Conservation (phyloP, 2,329 filamentous ascomycete species). For the Ophiostoma australiae region DNA sequence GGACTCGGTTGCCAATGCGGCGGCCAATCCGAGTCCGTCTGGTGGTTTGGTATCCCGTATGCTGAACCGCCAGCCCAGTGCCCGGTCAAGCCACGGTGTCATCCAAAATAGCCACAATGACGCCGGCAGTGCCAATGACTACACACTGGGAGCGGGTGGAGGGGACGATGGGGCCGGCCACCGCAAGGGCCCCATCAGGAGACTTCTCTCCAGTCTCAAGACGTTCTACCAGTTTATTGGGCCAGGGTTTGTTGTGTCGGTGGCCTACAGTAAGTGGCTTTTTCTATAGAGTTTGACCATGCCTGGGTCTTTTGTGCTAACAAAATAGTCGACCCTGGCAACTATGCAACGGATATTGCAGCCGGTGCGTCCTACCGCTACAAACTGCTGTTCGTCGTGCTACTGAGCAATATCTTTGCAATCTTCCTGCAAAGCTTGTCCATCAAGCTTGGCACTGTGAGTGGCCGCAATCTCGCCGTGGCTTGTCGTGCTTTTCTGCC, state of each 20-base stretch:
- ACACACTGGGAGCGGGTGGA: slow-evolving; percentile 15
- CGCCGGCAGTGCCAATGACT: slow-evolving; percentile 3
- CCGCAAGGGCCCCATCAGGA: slow-evolving; percentile 22
- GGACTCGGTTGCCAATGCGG: slow-evolving; percentile 14
- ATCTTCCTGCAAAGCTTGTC: slow-evolving; percentile 65
- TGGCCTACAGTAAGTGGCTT: slow-evolving; percentile 44
- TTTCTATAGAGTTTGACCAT: not conserved
- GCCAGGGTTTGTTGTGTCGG: slow-evolving; percentile 61
- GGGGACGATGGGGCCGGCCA: not conserved
- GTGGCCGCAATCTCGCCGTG: slow-evolving; percentile 61
- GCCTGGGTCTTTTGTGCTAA: slow-evolving; percentile 30
- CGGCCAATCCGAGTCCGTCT: slow-evolving; percentile 8
- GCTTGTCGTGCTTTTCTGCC: slow-evolving; percentile 62
- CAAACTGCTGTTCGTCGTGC: slow-evolving; percentile 61
- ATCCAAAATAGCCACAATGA: slow-evolving; percentile 7
- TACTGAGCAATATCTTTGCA: slow-evolving; percentile 65
- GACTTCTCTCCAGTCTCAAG: slow-evolving; percentile 45
- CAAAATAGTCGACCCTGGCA: slow-evolving; percentile 50
- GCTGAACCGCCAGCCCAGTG: slow-evolving; percentile 5
- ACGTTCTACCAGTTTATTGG: slow-evolving; percentile 48
- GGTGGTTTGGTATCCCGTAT: not conserved
- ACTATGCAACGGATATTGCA: slow-evolving; percentile 63
- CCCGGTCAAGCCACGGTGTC: slow-evolving; percentile 3
- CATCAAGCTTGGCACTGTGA: slow-evolving; percentile 65
- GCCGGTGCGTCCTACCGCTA: slow-evolving; percentile 63